Base-by-base conservation (phyloP, 306 rosid genomes). In the Malus fusca region DNA sequence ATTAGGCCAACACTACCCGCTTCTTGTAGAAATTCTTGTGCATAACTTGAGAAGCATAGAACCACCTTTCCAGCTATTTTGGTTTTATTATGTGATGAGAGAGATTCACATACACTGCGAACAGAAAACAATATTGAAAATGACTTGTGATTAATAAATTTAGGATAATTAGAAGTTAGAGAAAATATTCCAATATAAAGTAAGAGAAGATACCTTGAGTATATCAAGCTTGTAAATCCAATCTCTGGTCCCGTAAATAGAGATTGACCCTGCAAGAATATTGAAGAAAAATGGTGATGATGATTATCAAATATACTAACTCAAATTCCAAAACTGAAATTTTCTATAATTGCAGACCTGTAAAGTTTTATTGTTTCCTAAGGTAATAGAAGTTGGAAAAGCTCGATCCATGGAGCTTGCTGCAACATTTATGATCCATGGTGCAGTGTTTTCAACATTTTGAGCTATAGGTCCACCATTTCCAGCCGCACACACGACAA, bases 391-490 rank as follows among this genome's bases (percentile, higher is more conserved):
- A 62, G 85, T 76, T 13, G 82, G 85, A 67, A 86, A 86, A 28
- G 87, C 73, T 33, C 89, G 78, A 64, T 86, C 89, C 7, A 65
- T 35, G 30, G 81, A 75, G 69, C 78, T 83, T 66, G 89, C 89
- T 18, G 81, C 89, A 25, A 86, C 87, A 1, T 83, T 83, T 46
- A 80, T 31, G 30, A 86, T 40, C 87, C 89, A 86, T 0, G 89
- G 89, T 51, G 87, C 77, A 8, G 79, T 80, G 69, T 81, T 83
- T 66, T 43, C 69, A 62, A 86, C 78, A 3, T 85, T 83, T 68
- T 80, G 85, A 19, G 76, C 81, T n/a, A 13, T 7, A 68, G 87
- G 87, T n/a, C 87, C 87, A 17, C 13, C 75, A 55, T 86, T 86
- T 60, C 75, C 77, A 35, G 87, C 85, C 14, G 67, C 72, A 40